Evolutionary conservation across 345 rosid species (phyloP).

Genomic region (Euphorbia tirucalli): DNA sequence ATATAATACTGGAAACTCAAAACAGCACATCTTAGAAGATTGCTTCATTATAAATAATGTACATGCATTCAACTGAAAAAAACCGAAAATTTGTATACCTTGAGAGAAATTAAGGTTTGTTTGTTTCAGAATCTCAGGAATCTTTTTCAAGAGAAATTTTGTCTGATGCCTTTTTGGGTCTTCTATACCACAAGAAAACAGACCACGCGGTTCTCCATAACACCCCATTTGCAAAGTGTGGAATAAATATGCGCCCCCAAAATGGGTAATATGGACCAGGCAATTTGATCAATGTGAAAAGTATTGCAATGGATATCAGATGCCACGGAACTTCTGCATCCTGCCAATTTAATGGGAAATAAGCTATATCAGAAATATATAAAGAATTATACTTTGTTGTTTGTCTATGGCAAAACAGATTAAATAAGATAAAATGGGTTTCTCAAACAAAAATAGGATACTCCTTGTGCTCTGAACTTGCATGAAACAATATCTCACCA

Average conservation of each 20-base stretch:
- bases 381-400: background rate
- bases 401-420: background rate
- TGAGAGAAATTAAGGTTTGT: constrained; percentile 11
- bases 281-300: constrained; percentile 63
- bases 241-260: constrained; percentile 79
- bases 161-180: constrained; percentile 34
- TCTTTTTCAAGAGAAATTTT: background rate
- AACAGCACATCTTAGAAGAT: no score
- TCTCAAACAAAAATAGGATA: no score
- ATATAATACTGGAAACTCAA: background rate
- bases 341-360: constrained; percentile 40
- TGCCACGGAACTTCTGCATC: constrained; percentile 93
- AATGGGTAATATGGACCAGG: constrained; percentile 86
- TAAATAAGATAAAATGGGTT: background rate
- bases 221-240: constrained; percentile 84
- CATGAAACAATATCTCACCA: no score
- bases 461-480: no score
- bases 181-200: constrained; percentile 53
- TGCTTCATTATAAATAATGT: background rate
- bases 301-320: constrained; percentile 53
- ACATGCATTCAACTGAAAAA: background rate
- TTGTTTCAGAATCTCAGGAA: constrained; percentile 21
- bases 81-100: constrained; percentile 16
- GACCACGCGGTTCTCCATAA: constrained; percentile 63
- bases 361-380: background rate